These are phyloP conservation scores for Sarocladiaceae sp. DNA, from an alignment of 2,329 filamentous ascomycete species.

Conservation along the genomic window DNA sequence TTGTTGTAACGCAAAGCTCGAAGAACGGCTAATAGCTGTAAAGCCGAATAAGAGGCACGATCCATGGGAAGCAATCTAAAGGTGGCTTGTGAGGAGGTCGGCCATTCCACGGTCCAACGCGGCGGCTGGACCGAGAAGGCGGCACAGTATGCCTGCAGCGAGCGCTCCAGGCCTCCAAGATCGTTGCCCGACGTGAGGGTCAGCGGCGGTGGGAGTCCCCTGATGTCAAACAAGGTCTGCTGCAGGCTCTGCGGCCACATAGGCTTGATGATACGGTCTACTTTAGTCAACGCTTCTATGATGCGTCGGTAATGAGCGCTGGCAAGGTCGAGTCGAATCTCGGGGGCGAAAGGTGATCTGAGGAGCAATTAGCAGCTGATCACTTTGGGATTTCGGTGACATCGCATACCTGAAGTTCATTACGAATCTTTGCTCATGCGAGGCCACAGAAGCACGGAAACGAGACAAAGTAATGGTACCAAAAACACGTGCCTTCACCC, in stretches of 20 bases:
- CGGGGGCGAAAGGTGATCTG: constrained; percentile 36
- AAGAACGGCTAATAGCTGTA: constrained; percentile 51
- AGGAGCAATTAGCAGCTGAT: neutral
- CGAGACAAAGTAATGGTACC: constrained; percentile 47
- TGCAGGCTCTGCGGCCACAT: constrained; percentile 53
- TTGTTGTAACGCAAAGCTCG: constrained; percentile 52
- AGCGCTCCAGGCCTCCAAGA: constrained; percentile 48
- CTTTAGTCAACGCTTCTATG: constrained; percentile 46
- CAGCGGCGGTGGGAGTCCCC: constrained; percentile 45
- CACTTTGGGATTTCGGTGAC: neutral
- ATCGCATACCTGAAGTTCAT: constrained; percentile 48
- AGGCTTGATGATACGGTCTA: constrained; percentile 50
- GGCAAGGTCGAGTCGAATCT: constrained; percentile 42
- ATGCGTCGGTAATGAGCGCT: constrained; percentile 49
- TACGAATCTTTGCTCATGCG: constrained; percentile 50
- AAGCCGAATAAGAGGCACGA: constrained; percentile 34
- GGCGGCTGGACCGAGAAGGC: constrained; percentile 44
- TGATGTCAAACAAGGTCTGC: constrained; percentile 44
- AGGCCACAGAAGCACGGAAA: constrained; percentile 43
- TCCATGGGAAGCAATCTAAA: constrained; percentile 44
- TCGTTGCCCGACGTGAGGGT: constrained; percentile 49
- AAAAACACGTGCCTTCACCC: constrained; percentile 41
- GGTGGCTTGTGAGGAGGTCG: constrained; percentile 38
- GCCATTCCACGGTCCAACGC: constrained; percentile 44
- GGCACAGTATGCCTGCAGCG: constrained; percentile 48